Base-by-base conservation (phyloP, 768 basidiomycete species). In the Lactifluus rugatus region DNA sequence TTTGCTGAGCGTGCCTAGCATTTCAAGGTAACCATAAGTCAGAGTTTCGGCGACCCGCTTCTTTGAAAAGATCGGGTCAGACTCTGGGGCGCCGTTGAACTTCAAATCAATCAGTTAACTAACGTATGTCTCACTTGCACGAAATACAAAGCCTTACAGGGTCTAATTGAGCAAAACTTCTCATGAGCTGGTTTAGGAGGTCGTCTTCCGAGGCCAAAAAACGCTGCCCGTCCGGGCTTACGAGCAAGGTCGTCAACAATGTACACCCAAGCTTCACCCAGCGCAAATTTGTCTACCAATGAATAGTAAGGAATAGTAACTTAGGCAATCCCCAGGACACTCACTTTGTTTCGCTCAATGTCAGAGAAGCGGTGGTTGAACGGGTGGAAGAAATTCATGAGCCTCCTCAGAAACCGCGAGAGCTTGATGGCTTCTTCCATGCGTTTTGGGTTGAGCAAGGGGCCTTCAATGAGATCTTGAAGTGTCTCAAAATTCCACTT, bases 381-480 rank as follows among this genome's bases (percentile, higher is more conserved):
- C 1, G 96, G 96, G 67, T 95, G 88, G 68, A 88, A 97, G 74
- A 98, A 98, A 0, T 83, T 79, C 77, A 95, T 84, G n/a, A 99
- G 73, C 34, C 91, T 78, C n/a, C 87, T 81, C 56, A 95, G 84
- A 64, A 94, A 95, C 63, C 89, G 83, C 13, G 89, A 85, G 14
- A 85, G 91, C 67, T 85, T 88, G 67, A 95, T 89, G 2, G 92
- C 91, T 71, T 99, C 96, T 67, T 99, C 95, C 69, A 98, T 78
- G 37, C 96, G 78, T 67, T 90, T 90, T 2, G 92, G 85, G 66
- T 93, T 95, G 48, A 93, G 75, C 56, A 99, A 72, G 2, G 95
- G 93, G 0, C 96, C 96, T 65, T 98, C 93, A 28, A 97, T 79
- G 9, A 97, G 74, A 41, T 94, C 93, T 64, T 89, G 82, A 53